Evolutionary conservation across 169 alveolate species (phyloP), one percentile per base, ranked within the genome.

Genomic region (Cryptosporidium muris): DNA sequence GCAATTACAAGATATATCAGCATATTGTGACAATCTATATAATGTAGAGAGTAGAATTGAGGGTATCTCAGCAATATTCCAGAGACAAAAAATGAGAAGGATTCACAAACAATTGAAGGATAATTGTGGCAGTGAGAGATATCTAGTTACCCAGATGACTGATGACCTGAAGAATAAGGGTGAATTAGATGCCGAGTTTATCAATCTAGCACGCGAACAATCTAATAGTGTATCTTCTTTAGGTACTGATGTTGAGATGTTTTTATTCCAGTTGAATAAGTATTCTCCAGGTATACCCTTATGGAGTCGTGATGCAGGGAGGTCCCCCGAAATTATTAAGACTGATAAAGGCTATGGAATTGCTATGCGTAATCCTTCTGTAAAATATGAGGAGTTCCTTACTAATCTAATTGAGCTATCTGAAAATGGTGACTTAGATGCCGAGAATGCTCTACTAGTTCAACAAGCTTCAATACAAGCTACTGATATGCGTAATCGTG

Each of bases 241-340:
- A 25, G 60, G 60, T 48, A 60, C 85, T 47, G 37, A 40, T n/a
- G 54, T 62, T 4, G 34, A 58, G 3, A 45, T 68, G 12, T 53
- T 74, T 48, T 66, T 63, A 7, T 74, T 58, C 34, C 74, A 53
- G 16, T 34, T 74, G 43, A 68, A 74, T 36, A 74, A 74, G 49
- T 74, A 74, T 36, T 74, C 85, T 1, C 85, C 85, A 2, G 37
- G 45, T 2, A 34, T 58, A 8, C 85, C 85, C n/a, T 54, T 4
- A 14, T 74, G 85, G 85, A 68, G 74, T 2, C 54, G 85, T 37
- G 85, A 74, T n/a, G 74, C 54, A 43, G 60, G 74, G 2, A 74
- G 38, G 63, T 66, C 54, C 14, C 85, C 85, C n/a, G 54, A 58
- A 5, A 74, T 74, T n/a, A 68, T 74, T 11, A 25, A 62, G 6